phyloP scores from a whole-genome alignment of 2,329 filamentous ascomycete species.

The Sporothrix brunneoviolacea region DNA sequence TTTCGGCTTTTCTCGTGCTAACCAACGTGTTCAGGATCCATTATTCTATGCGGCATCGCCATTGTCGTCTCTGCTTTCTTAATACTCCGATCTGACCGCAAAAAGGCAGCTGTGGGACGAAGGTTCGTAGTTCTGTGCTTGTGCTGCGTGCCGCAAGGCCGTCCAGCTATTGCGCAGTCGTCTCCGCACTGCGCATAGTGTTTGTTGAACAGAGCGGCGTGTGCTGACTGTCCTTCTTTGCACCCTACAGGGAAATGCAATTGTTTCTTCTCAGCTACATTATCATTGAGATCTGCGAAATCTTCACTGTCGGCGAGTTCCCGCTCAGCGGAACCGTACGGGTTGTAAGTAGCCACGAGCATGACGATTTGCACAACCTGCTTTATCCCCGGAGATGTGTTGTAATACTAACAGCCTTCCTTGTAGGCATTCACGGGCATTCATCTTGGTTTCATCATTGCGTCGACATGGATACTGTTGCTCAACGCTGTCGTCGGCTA shows the following conservation, averaged over 20 bases:
- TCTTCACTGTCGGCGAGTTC: conserved; percentile 90
- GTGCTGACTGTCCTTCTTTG: neutral
- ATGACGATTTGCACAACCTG: too few species aligned
- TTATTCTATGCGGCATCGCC: conserved; percentile 71
- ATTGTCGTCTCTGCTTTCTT: conserved; percentile 63
- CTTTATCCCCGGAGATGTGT: too few species aligned
- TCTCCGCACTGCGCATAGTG: too few species aligned
- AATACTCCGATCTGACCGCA: conserved; percentile 74
- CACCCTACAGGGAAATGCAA: conserved; percentile 78
- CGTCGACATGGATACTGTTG: conserved; percentile 84
- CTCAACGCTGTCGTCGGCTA: conserved; percentile 90
- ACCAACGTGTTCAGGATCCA: conserved; percentile 58
- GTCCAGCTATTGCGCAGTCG: too few species aligned
- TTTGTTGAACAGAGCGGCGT: neutral
- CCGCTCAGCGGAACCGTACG: conserved; percentile 65
- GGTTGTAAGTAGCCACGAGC: conserved; percentile 53
- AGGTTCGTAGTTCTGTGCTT: conserved; percentile 51
- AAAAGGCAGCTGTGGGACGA: conserved; percentile 88
- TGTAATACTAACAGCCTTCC: neutral
- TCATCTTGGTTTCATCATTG: conserved; percentile 82
- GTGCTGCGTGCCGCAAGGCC: too few species aligned
- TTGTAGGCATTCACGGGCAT: conserved; percentile 75
- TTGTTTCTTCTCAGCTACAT: conserved; percentile 83
- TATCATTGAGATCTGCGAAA: conserved; percentile 86
- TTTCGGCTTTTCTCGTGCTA: conserved; percentile 14